These are phyloP conservation scores for Penicillium argentinense DNA, from an alignment of 495 filamentous ascomycete genomes.

Conservation along the genomic window DNA sequence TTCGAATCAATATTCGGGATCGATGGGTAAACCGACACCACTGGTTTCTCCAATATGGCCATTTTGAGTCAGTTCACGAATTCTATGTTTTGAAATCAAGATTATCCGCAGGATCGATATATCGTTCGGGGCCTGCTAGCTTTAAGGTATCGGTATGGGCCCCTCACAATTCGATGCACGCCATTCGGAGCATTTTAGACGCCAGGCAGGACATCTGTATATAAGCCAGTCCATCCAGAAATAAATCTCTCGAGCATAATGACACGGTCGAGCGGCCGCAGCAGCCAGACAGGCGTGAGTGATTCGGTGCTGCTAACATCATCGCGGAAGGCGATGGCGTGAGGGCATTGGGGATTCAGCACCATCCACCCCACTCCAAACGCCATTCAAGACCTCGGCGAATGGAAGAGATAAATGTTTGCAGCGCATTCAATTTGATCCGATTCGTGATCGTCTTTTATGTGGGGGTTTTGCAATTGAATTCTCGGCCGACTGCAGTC, in stretches of 20 bases:
- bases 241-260: not conserved
- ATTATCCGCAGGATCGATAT: no score
- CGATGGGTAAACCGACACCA: conserved; percentile 4
- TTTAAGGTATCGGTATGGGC: conserved; percentile 4
- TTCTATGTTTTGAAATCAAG: no score
- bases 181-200: conserved; percentile 22
- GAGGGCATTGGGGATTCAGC: conserved; percentile 15
- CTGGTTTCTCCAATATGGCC: conserved; percentile 18
- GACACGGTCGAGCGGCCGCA: no score
- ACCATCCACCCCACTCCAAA: conserved; percentile 26
- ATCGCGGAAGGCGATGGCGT: conserved; percentile 21
- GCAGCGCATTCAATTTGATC: no score
- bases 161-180: conserved; percentile 15
- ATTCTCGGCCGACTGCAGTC: conserved; percentile 2
- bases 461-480: not conserved
- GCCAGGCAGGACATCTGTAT: conserved; percentile 5
- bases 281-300: not conserved
- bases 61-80: conserved; percentile 2
- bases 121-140: not conserved
- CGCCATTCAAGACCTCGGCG: conserved; percentile 18
- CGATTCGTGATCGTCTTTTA: not conserved
- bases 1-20: conserved; percentile 4
- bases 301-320: conserved; percentile 24
- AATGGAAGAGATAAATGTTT: no score
- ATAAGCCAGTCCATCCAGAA: no score